Evolutionary conservation across 2,329 filamentous ascomycete species (phyloP).

Genomic region (Huntiella omanensis): DNA sequence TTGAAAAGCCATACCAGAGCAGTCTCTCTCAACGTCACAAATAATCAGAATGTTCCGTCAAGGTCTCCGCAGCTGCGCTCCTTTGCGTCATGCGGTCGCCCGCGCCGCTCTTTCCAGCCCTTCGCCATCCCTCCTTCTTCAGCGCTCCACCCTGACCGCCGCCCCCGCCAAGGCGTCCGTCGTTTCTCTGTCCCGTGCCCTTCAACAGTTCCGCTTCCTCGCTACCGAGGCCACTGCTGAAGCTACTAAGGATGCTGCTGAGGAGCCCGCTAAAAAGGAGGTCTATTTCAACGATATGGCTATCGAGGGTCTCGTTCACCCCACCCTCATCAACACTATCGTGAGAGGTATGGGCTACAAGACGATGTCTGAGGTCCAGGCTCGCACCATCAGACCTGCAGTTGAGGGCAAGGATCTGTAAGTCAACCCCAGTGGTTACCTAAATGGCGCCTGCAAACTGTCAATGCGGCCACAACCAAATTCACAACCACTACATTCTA

Average conservation of each 20-base stretch:
- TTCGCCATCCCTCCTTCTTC: constrained; percentile 6
- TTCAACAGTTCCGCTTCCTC: constrained; percentile 11
- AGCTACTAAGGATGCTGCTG: not conserved
- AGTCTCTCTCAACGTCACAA: not conserved
- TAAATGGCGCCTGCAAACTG: not conserved
- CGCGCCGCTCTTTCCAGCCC: constrained; percentile 3
- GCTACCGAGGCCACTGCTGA: constrained; percentile 10
- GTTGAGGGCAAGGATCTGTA: constrained; percentile 70
- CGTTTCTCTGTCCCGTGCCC: constrained; percentile 7
- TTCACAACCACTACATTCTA: not conserved
- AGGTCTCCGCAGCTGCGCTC: constrained; percentile 10
- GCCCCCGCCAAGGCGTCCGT: constrained; percentile 5
- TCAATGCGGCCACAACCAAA: not conserved
- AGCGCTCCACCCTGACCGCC: constrained; percentile 2
- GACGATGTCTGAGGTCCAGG: constrained; percentile 84
- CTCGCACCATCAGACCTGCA: constrained; percentile 61
- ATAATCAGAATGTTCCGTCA: constrained; percentile 12
- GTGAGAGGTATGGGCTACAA: constrained; percentile 55
- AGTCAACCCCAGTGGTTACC: constrained; percentile 19
- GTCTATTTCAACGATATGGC: constrained; percentile 27
- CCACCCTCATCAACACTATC: constrained; percentile 47
- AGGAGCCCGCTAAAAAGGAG: constrained; percentile 14
- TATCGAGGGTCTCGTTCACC: constrained; percentile 33
- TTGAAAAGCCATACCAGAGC: no score
- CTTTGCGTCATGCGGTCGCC: constrained; percentile 9